These are phyloP conservation scores for Geoglossum cookeanum DNA, from an alignment of 2,329 filamentous ascomycete species.

Conservation along the genomic window DNA sequence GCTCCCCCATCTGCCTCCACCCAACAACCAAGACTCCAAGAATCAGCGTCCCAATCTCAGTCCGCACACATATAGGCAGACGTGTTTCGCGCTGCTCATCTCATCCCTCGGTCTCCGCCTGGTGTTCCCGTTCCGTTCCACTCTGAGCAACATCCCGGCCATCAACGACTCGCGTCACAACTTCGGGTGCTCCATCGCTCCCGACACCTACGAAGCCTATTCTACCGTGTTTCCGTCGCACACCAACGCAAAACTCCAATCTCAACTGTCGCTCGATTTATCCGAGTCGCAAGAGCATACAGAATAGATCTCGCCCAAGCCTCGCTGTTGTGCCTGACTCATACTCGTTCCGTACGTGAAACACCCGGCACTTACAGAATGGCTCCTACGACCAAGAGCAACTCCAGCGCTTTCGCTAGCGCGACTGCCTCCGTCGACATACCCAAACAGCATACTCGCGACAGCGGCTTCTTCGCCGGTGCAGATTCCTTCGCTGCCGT, in stretches of 20 bases:
- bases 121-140: too few species aligned
- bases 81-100: not conserved
- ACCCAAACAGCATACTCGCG: constrained; percentile 27
- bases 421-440: constrained; percentile 39
- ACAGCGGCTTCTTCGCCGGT: constrained; percentile 24
- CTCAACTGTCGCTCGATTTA: not conserved
- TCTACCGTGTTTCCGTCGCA: not conserved
- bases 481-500: constrained; percentile 57
- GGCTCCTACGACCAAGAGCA: not conserved
- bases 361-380: not conserved
- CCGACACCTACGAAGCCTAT: not conserved
- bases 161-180: not conserved
- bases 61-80: not conserved
- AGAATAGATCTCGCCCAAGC: not conserved
- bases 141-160: not conserved
- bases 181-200: not conserved
- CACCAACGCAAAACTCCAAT: not conserved
- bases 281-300: not conserved
- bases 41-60: not conserved
- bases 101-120: not conserved
- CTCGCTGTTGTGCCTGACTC: not conserved
- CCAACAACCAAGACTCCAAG: not conserved
- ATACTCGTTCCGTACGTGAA: not conserved
- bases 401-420: constrained; percentile 6
- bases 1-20: not conserved